Percentiles rank a stretch among this genome's conserved stretches.
These are phyloP conservation scores for Capsella rubella DNA, from an alignment of 441 rosid genomes.

Conservation along the genomic window DNA sequence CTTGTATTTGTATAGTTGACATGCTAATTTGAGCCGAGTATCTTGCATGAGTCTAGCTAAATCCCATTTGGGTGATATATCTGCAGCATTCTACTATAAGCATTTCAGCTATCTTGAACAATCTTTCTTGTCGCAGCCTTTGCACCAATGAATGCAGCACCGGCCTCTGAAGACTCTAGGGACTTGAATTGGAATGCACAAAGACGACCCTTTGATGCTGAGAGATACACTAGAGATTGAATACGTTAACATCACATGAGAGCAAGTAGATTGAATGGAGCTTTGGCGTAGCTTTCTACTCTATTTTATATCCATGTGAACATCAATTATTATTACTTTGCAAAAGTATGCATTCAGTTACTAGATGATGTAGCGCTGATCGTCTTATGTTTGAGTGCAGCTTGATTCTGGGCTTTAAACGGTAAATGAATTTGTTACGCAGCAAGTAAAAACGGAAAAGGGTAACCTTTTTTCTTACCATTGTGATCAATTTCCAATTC, in stretches of 20 bases:
- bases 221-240: constrained; percentile 63
- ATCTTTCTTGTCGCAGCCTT: constrained; percentile 66
- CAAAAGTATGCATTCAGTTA: neutral
- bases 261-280: neutral
- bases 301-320: neutral
- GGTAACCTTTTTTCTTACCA: too few relatives aligned
- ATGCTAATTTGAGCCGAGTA: constrained; percentile 8
- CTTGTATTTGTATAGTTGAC: neutral
- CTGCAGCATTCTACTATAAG: neutral
- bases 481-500: too few relatives aligned
- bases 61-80: neutral
- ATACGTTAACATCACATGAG: neutral
- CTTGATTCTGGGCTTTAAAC: too few relatives aligned
- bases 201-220: constrained; percentile 68
- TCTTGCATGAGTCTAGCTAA: constrained; percentile 6
- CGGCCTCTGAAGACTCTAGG: constrained; percentile 38
- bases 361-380: neutral
- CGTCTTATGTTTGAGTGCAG: too few relatives aligned
- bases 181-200: constrained; percentile 45
- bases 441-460: too few relatives aligned
- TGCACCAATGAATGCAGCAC: constrained; percentile 81
- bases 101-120: constrained; percentile 22
- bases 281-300: constrained; percentile 13
- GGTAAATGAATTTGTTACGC: too few relatives aligned
- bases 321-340: neutral